Percentiles rank a stretch among this genome's conserved stretches.
Conservation (phyloP, 768 basidiomycete species). For the Phlebiopsis flavidoalba region DNA sequence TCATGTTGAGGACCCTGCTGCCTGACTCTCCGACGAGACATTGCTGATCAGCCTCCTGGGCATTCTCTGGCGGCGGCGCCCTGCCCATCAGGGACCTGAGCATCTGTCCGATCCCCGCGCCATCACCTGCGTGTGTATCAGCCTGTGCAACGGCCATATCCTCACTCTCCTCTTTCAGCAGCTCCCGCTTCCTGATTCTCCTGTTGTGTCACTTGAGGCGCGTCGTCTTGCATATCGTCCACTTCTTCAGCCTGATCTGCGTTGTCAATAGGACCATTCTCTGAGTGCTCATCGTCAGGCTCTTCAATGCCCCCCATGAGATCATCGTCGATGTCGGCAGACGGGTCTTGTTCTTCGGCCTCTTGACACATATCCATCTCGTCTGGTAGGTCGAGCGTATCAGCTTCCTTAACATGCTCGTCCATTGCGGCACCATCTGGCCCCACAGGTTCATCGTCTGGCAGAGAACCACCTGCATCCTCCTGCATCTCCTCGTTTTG, state of each 20-base stretch:
- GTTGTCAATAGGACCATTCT: conserved; percentile 9
- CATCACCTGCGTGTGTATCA: conserved; percentile 23
- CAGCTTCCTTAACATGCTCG: conserved; percentile 69
- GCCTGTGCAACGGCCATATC: conserved; percentile 13
- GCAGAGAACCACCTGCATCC: conserved; percentile 25
- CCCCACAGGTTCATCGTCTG: conserved; percentile 24
- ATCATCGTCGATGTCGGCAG: conserved; percentile 23
- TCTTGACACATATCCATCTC: conserved; percentile 60
- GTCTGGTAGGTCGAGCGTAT: conserved; percentile 87
- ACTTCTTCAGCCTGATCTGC: conserved; percentile 2
- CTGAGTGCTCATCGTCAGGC: conserved; percentile 11
- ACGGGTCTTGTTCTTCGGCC: conserved; percentile 27
- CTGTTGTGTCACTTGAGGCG: conserved; percentile 7
- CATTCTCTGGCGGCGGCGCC: neutral
- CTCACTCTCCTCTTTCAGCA: conserved; percentile 13
- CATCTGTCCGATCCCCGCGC: conserved; percentile 8
- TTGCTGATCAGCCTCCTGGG: neutral
- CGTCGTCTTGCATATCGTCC: neutral
- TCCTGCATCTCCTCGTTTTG: conserved; percentile 23
- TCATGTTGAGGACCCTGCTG: neutral
- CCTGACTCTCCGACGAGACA: neutral
- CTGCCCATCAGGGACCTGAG: neutral
- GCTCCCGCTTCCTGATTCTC: conserved; percentile 13
- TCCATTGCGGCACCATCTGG: conserved; percentile 67
- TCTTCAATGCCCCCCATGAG: conserved; percentile 11